These are phyloP conservation scores for Umbelopsis ramanniana DNA, from an alignment of 192 early-diverging fungal species.

Conservation along the genomic window DNA sequence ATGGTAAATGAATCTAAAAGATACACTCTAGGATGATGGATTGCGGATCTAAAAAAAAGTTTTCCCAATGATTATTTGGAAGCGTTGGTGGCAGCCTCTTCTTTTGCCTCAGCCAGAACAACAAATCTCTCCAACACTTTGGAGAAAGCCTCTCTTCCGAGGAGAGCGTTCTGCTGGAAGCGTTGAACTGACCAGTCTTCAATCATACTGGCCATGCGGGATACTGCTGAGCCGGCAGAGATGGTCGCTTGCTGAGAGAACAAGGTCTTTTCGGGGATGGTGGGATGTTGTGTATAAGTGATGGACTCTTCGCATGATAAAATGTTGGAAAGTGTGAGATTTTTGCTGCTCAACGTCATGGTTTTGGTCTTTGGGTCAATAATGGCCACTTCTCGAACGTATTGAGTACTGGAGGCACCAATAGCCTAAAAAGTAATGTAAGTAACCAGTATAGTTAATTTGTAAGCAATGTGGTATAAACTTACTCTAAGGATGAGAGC, in stretches of 20 bases:
- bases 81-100: neutral
- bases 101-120: constrained; percentile 37
- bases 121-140: constrained; percentile 76
- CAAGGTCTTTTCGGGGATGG: constrained; percentile 50
- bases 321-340: constrained; percentile 85
- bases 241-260: constrained; percentile 88
- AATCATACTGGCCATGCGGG: constrained; percentile 69
- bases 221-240: constrained; percentile 73
- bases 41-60: neutral
- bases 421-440: constrained; percentile 53
- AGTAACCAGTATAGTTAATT: neutral
- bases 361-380: constrained; percentile 78
- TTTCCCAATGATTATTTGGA: neutral
- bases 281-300: constrained; percentile 70
- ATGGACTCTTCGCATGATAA: constrained; percentile 88
- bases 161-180: constrained; percentile 88
- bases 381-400: constrained; percentile 89
- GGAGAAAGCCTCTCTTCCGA: constrained; percentile 85
- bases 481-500: constrained; percentile 66
- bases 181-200: constrained; percentile 85
- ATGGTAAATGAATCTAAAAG: no score
- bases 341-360: constrained; percentile 79
- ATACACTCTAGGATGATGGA: no score
- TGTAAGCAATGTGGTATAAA: neutral
- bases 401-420: constrained; percentile 71